phyloP scores from a whole-genome alignment of 2,329 filamentous ascomycete species.

The Exophiala aquamarina region DNA sequence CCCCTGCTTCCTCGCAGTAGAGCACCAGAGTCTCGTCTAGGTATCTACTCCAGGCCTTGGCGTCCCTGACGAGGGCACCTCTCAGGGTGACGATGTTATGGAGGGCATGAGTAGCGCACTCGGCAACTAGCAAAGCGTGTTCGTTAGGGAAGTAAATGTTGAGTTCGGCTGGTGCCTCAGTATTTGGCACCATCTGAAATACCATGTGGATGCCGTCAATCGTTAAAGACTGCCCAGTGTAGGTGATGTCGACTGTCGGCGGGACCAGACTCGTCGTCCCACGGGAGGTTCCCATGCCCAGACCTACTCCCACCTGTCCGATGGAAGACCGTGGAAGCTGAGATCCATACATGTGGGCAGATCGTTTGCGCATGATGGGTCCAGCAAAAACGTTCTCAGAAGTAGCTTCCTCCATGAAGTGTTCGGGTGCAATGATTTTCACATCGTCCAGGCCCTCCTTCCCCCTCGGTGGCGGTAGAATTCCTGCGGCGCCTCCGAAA shows the following conservation, averaged over 20 bases:
- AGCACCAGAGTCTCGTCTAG: conserved; percentile 42
- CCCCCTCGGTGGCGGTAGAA: conserved; percentile 11
- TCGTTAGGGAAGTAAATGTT: conserved; percentile 43
- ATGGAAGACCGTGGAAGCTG: conserved; percentile 30
- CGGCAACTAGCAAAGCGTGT: conserved; percentile 39
- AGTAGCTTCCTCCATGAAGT: conserved; percentile 40
- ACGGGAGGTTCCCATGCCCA: conserved; percentile 34
- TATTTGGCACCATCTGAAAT: conserved; percentile 44
- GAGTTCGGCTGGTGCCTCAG: conserved; percentile 46
- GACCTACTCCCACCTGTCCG: conserved; percentile 37
- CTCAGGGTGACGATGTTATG: conserved; percentile 46
- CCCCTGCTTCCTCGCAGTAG: conserved; percentile 32
- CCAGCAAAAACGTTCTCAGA: conserved; percentile 43
- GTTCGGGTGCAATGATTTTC: conserved; percentile 35
- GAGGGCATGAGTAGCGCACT: conserved; percentile 41
- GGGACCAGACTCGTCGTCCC: conserved; percentile 37
- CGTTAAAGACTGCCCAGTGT: conserved; percentile 33
- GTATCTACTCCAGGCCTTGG: conserved; percentile 41
- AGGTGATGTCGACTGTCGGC: conserved; percentile 35
- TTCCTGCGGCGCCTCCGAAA: conserved; percentile 33
- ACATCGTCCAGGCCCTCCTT: conserved; percentile 23
- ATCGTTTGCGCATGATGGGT: conserved; percentile 40
- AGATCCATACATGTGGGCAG: conserved; percentile 43
- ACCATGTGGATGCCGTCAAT: conserved; percentile 40
- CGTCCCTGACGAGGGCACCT: conserved; percentile 43